Evolutionary conservation across 2,329 filamentous ascomycete genomes (phyloP), one percentile per base, ranked within the genome.

Genomic region (Xylaria polymorpha): DNA sequence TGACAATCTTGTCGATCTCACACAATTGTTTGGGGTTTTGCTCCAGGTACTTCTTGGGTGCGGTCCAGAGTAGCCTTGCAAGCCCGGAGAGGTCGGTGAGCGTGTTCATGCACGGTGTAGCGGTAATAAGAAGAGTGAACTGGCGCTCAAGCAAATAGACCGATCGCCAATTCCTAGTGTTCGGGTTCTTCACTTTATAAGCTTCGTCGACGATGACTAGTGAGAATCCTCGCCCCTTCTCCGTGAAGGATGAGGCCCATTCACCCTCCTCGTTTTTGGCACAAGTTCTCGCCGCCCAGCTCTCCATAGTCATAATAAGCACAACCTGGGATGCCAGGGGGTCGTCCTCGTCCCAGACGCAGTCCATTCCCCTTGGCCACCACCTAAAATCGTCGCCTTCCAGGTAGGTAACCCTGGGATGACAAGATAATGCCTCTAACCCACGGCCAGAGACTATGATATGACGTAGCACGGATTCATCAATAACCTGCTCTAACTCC

Each of bases 151-250:
- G 51, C 2, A 75, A 61, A 14, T 68, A 55, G 0, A 79, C 68
- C 2, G 76, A 77, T 50, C 70, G 73, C 73, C 73, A 77, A 14
- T 72, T 71, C 9, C 53, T 65, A 0, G 77, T 78, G 0, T 22
- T 10, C 0, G 66, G 25, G 20, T 77, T 73, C 22, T 76, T 76
- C 18, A 77, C 68, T 57, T 76, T 77, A 55, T 77, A 72, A 1
- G 76, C 76, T 46, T 78, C 77, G 37, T 79, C 77, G 1, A 78
- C 75, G 1, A 77, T 71, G 3, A 79, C 72, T 6, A 77, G 61
- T 4, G 77, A 79, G 56, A 77, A 77, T 4, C 44, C 18, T 8
- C 76, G 70, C 9, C 58, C 64, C 6, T 15, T 10, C 9, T 69
- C 9, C 2, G 73, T 71, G 41, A 74, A 77, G 3, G 60, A 68